A percentile compares a stretch with the other conserved stretches of the same genome.
Evolutionary conservation across 164 flowering plant species (phyloP).

Genomic region (Dillenia turbinata): DNA sequence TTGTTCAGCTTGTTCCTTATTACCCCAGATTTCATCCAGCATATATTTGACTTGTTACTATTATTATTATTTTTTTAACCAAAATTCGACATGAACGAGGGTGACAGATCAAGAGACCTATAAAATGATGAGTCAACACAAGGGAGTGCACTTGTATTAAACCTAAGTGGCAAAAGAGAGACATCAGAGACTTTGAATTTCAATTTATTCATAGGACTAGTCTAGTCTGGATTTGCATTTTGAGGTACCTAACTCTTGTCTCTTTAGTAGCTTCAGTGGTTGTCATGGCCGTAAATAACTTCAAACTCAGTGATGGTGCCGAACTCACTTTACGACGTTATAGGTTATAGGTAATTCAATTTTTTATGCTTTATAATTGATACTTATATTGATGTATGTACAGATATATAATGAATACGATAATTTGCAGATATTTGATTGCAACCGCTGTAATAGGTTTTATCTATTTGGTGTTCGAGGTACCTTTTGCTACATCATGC

Average conservation of each 20-base stretch:
- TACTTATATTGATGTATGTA: not conserved
- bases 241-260: constrained; percentile 13
- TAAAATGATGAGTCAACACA: no score
- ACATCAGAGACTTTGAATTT: no score
- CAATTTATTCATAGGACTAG: not conserved
- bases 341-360: constrained; percentile 20
- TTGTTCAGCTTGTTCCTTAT: no score
- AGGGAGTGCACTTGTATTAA: no score
- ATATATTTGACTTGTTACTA: no score
- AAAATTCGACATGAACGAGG: no score
- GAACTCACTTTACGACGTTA: constrained; percentile 18
- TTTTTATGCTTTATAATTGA: not conserved
- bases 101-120: no score
- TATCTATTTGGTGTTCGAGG: constrained; percentile 28
- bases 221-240: not conserved
- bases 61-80: no score
- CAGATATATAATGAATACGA: not conserved
- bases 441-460: constrained; percentile 23
- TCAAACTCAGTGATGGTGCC: constrained; percentile 7
- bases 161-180: no score
- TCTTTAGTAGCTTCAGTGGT: constrained; percentile 14
- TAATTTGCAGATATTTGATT: constrained; percentile 29
- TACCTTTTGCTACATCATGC: constrained; percentile 37
- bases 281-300: constrained; percentile 15
- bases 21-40: no score